phyloP scores from a whole-genome alignment of 306 rosid species.

The Styphnolobium japonicum region DNA sequence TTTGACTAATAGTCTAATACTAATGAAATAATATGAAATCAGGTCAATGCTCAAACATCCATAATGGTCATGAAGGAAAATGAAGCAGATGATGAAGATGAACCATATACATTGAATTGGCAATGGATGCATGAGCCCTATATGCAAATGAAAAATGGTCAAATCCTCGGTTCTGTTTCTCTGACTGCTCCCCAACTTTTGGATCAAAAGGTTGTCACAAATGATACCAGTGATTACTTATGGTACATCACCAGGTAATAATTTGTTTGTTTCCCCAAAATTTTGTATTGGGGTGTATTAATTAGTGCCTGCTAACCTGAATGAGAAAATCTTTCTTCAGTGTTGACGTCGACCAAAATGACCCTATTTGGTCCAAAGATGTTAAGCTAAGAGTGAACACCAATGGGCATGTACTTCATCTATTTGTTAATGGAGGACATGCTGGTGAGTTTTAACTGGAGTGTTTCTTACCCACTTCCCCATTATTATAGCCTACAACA shows the following conservation, averaged over 20 bases:
- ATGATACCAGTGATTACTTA: slow-evolving; percentile 34
- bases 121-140: slow-evolving; percentile 22
- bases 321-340: not conserved
- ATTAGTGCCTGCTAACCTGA: not conserved
- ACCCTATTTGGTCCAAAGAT: slow-evolving; percentile 2
- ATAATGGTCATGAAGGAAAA: not conserved
- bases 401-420: slow-evolving; percentile 32
- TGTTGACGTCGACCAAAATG: not conserved
- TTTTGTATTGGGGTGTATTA: not conserved
- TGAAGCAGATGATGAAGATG: not conserved
- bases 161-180: not conserved
- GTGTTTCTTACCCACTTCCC: not conserved
- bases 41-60: slow-evolving; percentile 36
- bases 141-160: not conserved
- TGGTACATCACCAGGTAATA: slow-evolving; percentile 39
- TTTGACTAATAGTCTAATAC: not conserved
- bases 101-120: slow-evolving; percentile 13
- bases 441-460: slow-evolving; percentile 4
- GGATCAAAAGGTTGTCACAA: slow-evolving; percentile 35
- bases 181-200: not conserved
- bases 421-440: slow-evolving; percentile 26
- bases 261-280: not conserved
- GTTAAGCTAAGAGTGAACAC: slow-evolving; percentile 8
- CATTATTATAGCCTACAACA: not conserved
- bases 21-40: not conserved